Percentiles rank a stretch among this genome's conserved stretches.
Conservation (phyloP, 1,284 basidiomycete species). For the Pisolithus thermaeus region DNA sequence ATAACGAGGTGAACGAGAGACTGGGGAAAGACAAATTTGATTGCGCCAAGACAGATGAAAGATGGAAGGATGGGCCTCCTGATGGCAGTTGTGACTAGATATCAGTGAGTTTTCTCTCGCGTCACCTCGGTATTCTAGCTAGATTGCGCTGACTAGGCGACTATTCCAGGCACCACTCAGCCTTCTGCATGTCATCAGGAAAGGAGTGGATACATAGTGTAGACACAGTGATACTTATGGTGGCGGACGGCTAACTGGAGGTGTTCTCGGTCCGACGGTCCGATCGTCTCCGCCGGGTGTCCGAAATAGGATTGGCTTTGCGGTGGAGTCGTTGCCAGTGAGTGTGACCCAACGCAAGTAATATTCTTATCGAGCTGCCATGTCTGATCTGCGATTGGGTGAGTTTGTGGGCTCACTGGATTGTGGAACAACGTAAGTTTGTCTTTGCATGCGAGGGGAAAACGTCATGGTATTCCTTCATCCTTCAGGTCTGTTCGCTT, state of each 20-base stretch:
- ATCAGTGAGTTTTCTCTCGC: constrained; percentile 4
- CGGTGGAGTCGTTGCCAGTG: too few relatives aligned
- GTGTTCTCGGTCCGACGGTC: neutral
- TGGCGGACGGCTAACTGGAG: neutral
- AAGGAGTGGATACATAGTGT: neutral
- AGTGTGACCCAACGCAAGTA: neutral
- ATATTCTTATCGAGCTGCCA: constrained; percentile 13
- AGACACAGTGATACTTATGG: neutral
- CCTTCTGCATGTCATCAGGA: neutral
- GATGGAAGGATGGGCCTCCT: constrained; percentile 87
- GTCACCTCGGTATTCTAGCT: neutral
- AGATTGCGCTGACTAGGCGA: neutral
- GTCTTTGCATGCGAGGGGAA: neutral
- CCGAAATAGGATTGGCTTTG: too few relatives aligned
- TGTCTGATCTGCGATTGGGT: constrained; percentile 46
- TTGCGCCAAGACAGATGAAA: constrained; percentile 71
- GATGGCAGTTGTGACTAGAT: constrained; percentile 83
- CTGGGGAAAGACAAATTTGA: constrained; percentile 81
- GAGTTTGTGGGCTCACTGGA: constrained; percentile 88
- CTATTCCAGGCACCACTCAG: too few relatives aligned
- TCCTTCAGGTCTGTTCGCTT: constrained; percentile 82
- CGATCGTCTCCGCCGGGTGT: too few relatives aligned
- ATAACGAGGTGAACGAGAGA: constrained; percentile 86
- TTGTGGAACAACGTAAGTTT: constrained; percentile 85
- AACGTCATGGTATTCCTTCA: constrained; percentile 1